phyloP scores from a whole-genome alignment of 495 filamentous ascomycete genomes.

The Penicillium bialowiezense region DNA sequence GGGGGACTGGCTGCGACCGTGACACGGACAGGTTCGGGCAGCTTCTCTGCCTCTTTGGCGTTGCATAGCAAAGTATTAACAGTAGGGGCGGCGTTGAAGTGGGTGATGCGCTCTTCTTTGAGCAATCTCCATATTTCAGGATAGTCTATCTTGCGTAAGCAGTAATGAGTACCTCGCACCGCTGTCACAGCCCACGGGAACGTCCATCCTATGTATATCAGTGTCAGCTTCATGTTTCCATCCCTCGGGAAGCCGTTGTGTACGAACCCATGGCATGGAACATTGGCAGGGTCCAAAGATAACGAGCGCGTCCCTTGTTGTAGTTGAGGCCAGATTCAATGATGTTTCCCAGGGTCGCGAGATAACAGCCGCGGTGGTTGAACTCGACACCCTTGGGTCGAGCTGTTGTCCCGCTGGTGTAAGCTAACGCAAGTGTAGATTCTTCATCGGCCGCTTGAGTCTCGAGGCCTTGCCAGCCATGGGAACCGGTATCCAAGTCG shows the following conservation, averaged over 20 bases:
- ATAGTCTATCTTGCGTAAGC: conserved; percentile 92
- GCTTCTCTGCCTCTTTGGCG: conserved; percentile 61
- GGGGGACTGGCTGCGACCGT: conserved; percentile 93
- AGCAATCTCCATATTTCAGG: conserved; percentile 84
- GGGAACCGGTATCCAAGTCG: conserved; percentile 57
- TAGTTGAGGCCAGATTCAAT: conserved; percentile 84
- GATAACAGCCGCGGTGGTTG: conserved; percentile 82
- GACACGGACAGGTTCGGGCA: conserved; percentile 73
- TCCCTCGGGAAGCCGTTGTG: background rate
- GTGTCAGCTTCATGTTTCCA: background rate
- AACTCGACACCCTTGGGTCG: conserved; percentile 91
- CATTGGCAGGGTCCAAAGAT: conserved; percentile 93
- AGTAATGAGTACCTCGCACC: conserved; percentile 91
- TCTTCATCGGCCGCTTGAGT: conserved; percentile 71
- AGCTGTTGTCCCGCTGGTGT: conserved; percentile 92
- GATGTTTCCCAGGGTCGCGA: conserved; percentile 80
- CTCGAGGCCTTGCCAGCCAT: conserved; percentile 77
- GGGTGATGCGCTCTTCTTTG: conserved; percentile 80
- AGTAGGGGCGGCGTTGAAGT: conserved; percentile 95
- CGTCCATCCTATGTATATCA: conserved; percentile 56
- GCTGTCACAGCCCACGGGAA: conserved; percentile 89
- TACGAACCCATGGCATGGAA: conserved; percentile 82
- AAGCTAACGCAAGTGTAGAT: conserved; percentile 76
- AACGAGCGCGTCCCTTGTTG: conserved; percentile 64
- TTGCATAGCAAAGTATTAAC: conserved; percentile 93